Evolutionary conservation across 129 eudicot genomes (phyloP), one percentile per base, ranked within the genome.

Genomic region (Pulicaria dysenterica): DNA sequence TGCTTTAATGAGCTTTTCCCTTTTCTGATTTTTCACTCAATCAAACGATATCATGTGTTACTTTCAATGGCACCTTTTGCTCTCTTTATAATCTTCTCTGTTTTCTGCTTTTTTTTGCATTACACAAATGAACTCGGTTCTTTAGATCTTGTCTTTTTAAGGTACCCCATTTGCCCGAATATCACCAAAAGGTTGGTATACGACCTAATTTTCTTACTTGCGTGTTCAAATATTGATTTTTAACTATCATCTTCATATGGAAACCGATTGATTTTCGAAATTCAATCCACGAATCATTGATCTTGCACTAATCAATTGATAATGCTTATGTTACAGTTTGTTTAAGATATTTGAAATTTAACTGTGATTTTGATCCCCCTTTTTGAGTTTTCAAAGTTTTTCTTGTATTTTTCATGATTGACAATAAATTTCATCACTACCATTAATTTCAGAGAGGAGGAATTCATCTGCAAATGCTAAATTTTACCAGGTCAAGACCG

Each of bases 401-500:
- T 66, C 0, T 45, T 15, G 2, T 19, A 40, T 7, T 19, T 39
- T 8, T 53, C n/a, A 37, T 7, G 8, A 12, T 40, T 72, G 64
- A n/a, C 40, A 55, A 42, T 46, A 24, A n/a, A 19, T 41, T 70
- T 40, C n/a, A 12, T 74, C 10, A 58, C 14, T 42, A 15, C 2
- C 5, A 6, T 60, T 69, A 5, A 72, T 76, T 79, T 67, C 54
- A 56, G 72, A 69, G 73, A 57, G 47, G 74, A 24, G 65, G 67
- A 62, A 16, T 62, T 61, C 53, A 63, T 76, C 68, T 62, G 12
- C 83, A 77, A 65, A 90, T 90, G 96, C 80, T 81, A 64, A 87
- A 77, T 69, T 73, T 81, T 31, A 72, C 68, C 69, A 87, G 86
- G 73, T 64, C 90, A 59, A 82, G 95, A 76, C 68, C 77, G 44